These are phyloP conservation scores for Podaxis rugospora DNA, from an alignment of 768 basidiomycete species.

Conservation along the genomic window DNA sequence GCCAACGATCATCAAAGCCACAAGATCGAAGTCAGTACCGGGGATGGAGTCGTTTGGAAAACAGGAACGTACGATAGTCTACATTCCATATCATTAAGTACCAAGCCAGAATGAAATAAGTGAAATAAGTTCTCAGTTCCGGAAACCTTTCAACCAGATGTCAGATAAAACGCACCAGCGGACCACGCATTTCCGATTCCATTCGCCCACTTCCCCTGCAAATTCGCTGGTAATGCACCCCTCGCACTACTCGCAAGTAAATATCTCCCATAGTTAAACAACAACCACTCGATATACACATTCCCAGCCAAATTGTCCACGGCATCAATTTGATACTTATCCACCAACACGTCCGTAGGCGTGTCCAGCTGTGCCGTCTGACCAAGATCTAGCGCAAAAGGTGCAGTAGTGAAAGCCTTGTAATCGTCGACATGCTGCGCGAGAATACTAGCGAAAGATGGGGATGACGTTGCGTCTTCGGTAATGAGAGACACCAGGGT, in stretches of 20 bases:
- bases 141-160: neutral
- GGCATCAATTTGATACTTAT: constrained; percentile 43
- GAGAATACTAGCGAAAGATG: constrained; percentile 23
- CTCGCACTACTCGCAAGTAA: constrained; percentile 58
- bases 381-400: constrained; percentile 57
- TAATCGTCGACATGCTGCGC: constrained; percentile 50
- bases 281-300: constrained; percentile 66
- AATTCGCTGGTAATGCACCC: constrained; percentile 61
- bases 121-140: too few relatives aligned
- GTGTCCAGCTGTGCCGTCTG: constrained; percentile 47
- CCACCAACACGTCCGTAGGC: constrained; percentile 55
- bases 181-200: constrained; percentile 54
- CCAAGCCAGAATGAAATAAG: neutral
- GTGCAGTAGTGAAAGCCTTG: constrained; percentile 31
- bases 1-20: neutral
- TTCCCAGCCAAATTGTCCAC: constrained; percentile 36
- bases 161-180: constrained; percentile 39
- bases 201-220: constrained; percentile 73
- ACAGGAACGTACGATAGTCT: constrained; percentile 41
- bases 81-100: neutral
- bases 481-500: neutral
- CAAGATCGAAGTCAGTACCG: neutral
- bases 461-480: neutral
- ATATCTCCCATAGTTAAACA: constrained; percentile 73
- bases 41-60: neutral